Conservation (phyloP, 176 grass and related monocot genomes). For the Eleusine indica region DNA sequence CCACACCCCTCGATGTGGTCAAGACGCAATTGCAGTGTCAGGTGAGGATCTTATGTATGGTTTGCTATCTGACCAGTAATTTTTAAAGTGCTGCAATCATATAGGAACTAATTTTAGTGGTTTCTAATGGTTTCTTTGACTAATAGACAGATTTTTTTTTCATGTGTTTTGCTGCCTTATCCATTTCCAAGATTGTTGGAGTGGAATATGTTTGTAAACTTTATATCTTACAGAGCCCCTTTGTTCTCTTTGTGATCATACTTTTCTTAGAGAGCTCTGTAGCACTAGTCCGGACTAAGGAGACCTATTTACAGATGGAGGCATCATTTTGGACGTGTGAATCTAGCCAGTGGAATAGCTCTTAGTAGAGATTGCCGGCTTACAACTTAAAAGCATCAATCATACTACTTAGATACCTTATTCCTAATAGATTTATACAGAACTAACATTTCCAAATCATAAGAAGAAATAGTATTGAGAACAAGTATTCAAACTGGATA, state of each 20-base stretch:
- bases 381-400: not conserved
- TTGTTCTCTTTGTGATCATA: constrained; percentile 6
- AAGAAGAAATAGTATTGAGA: not conserved
- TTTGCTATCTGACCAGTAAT: not conserved
- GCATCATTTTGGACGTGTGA: not conserved
- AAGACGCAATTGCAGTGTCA: constrained; percentile 97
- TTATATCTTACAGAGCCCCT: constrained; percentile 1
- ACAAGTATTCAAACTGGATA: not conserved
- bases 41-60: constrained; percentile 49
- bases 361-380: not conserved
- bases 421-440: not conserved
- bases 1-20: constrained; percentile 80
- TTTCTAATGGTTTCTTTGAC: not conserved
- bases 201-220: not conserved
- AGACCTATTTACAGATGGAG: not conserved
- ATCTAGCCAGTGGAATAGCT: not conserved
- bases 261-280: constrained; percentile 5
- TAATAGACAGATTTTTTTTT: not conserved
- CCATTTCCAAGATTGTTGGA: constrained; percentile 45
- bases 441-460: not conserved
- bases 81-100: not conserved
- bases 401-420: not conserved
- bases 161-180: not conserved
- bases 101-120: constrained; percentile 10
- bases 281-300: not conserved